Evolutionary conservation across 805 yeast species (phyloP).

Genomic region (Barnettozyma sp.): DNA sequence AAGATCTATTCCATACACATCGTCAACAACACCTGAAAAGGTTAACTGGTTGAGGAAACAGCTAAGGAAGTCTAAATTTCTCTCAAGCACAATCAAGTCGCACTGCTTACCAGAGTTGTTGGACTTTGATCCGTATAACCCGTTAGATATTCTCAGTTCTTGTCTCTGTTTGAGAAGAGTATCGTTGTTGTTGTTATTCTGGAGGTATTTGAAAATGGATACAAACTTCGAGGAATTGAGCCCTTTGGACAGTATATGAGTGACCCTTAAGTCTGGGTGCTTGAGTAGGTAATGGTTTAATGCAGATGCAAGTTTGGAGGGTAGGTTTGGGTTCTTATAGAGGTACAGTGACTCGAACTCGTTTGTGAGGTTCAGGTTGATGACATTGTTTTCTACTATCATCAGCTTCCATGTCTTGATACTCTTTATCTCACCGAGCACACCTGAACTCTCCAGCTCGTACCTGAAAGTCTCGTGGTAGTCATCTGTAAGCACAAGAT

Average conservation of each 20-base stretch:
- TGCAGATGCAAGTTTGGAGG: slow-evolving; percentile 28
- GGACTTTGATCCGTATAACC: slow-evolving; percentile 27
- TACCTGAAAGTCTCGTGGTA: slow-evolving; percentile 30
- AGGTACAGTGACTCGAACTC: slow-evolving; percentile 33
- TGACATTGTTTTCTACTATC: slow-evolving; percentile 5
- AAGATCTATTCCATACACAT: slow-evolving; percentile 46
- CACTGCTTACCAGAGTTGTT: slow-evolving; percentile 44
- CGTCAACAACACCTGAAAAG: slow-evolving; percentile 78
- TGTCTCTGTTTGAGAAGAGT: slow-evolving; percentile 31
- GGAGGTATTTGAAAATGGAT: slow-evolving; percentile 31
- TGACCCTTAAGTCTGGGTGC: slow-evolving; percentile 39
- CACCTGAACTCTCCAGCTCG: slow-evolving; percentile 23
- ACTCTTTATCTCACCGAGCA: slow-evolving; percentile 17
- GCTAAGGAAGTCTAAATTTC: slow-evolving; percentile 68
- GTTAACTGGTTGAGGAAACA: slow-evolving; percentile 71
- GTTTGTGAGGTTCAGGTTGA: slow-evolving; percentile 11
- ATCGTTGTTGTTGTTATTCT: slow-evolving; percentile 24
- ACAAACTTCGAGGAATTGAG: slow-evolving; percentile 43
- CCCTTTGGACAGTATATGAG: slow-evolving; percentile 54
- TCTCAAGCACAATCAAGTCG: slow-evolving; percentile 72
- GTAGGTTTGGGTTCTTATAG: slow-evolving; percentile 27
- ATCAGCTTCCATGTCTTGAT: slow-evolving; percentile 16
- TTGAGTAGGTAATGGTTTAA: slow-evolving; percentile 40
- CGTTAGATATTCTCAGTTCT: slow-evolving; percentile 18
- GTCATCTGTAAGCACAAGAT: slow-evolving; percentile 30